Percentiles rank a stretch among this genome's conserved stretches.
These are phyloP conservation scores for Acorus calamus DNA, from an alignment of 106 monocot species.

Conservation along the genomic window DNA sequence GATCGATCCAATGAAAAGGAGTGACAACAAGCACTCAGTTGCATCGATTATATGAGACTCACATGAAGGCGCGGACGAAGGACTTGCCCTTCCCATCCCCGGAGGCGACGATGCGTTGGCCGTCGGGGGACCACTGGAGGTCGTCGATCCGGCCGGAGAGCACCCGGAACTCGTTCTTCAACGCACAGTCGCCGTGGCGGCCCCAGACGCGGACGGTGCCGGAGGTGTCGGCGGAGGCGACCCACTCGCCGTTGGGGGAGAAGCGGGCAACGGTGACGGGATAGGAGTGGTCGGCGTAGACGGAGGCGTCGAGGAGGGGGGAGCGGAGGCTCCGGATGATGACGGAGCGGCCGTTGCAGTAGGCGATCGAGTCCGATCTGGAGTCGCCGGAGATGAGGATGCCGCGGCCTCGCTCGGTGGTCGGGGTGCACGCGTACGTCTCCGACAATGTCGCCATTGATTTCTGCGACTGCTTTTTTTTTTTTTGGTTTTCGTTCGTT, in stretches of 20 bases:
- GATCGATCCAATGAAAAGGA: not conserved
- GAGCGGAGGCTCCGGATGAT: constrained; percentile 51
- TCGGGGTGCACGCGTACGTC: constrained; percentile 81
- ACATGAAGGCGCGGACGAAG: constrained; percentile 95
- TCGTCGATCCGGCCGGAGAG: constrained; percentile 86
- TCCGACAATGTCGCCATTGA: constrained; percentile 69
- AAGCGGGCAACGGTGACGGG: constrained; percentile 72
- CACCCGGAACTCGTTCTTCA: constrained; percentile 96
- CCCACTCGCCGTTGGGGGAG: constrained; percentile 99
- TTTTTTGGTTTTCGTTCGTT: too few relatives aligned
- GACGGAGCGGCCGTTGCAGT: constrained; percentile 92
- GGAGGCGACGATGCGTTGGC: constrained; percentile 70
- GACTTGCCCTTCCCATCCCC: constrained; percentile 97
- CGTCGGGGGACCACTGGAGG: constrained; percentile 92
- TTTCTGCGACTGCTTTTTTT: too few relatives aligned
- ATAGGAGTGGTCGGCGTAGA: constrained; percentile 90
- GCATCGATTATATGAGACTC: constrained; percentile 9
- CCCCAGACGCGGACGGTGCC: constrained; percentile 94
- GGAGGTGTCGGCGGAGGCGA: constrained; percentile 89
- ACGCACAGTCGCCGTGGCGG: constrained; percentile 70
- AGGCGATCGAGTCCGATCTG: constrained; percentile 52
- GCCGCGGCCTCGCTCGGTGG: constrained; percentile 92
- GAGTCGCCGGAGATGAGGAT: constrained; percentile 90
- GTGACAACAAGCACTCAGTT: not conserved
- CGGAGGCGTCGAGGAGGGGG: constrained; percentile 37